Percentiles rank a stretch among this genome's conserved stretches.
Evolutionary conservation across 345 rosid species (phyloP).

Genomic region (Salix suchowensis): DNA sequence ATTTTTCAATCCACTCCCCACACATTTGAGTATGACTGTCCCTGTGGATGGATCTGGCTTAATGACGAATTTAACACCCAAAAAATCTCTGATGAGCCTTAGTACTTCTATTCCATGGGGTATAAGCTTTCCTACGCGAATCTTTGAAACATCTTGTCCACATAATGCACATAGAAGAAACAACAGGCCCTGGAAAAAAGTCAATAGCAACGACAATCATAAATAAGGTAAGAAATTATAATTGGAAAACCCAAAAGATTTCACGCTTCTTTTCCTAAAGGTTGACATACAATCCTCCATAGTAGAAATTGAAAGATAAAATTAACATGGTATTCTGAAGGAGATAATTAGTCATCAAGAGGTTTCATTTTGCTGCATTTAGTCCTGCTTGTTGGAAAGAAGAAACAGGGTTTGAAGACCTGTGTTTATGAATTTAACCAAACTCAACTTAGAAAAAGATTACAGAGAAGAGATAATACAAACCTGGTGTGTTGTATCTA

Average conservation of each 20-base stretch:
- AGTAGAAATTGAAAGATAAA: background rate
- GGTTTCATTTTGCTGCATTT: background rate
- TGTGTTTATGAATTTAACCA: background rate
- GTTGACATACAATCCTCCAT: background rate
- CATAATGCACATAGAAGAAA: slow-evolving; percentile 77
- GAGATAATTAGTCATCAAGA: background rate
- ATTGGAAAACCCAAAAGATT: background rate
- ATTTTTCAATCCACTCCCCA: slow-evolving; percentile 75
- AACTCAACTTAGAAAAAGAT: background rate
- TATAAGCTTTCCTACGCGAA: slow-evolving; percentile 79
- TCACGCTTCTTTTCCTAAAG: background rate
- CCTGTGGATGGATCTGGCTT: slow-evolving; percentile 66
- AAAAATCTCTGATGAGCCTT: slow-evolving; percentile 62
- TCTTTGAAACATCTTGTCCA: slow-evolving; percentile 71
- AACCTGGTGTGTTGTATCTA: slow-evolving; percentile 92
- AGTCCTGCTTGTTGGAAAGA: background rate
- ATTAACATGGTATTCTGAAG: background rate
- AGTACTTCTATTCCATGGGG: slow-evolving; percentile 76
- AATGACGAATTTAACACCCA: slow-evolving; percentile 58
- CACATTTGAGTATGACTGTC: slow-evolving; percentile 67
- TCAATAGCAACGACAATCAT: background rate
- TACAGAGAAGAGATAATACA: slow-evolving; percentile 7
- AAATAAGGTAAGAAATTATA: too few species aligned
- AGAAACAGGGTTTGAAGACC: background rate
- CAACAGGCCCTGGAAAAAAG: slow-evolving; percentile 52